Evolutionary conservation across 1,284 basidiomycete species (phyloP), one percentile per base, ranked within the genome.

Genomic region (Ustilago shanxiensis): DNA sequence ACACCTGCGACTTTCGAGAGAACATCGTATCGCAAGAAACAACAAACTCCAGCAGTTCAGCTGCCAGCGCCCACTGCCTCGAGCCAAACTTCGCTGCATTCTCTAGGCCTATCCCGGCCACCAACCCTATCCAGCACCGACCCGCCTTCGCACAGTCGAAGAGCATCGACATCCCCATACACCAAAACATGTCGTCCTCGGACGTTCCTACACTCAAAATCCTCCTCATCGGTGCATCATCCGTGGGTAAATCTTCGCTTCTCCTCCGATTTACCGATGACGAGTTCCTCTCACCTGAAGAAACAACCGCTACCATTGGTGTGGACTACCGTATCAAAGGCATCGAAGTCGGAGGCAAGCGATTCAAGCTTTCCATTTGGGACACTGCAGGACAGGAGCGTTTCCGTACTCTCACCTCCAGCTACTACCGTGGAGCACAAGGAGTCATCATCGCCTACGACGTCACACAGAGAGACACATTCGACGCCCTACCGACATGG

Each of bases 391-490:
- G 83, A 8, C 79, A 83, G 61, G 85, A 86, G 52, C 79, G 85
- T 14, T 85, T 86, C 86, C 90, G 95, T 31, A 96, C 95, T 3
- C 92, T 97, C 81, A 97, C 95, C 0, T 92, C 92, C 0, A 92
- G 92, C 22, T 97, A 96, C 84, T 97, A 97, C 83, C 90, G 95
- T 45, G 95, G 95, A 5, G 95, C 95, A 31, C 95, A 97, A 83
- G 95, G 95, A 8, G 92, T 98, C 65, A 93, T 99, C 72, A 89
- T 99, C 58, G 95, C 97, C 1, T 99, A 98, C 86, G 95, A 98
- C 86, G 94, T 98, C 20, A 91, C 95, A 3, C 94, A 92, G 79
- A 89, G 94, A 37, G 92, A 93, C 83, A 93, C 95, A 0, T 99
- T 97, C 84, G 95, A 97, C 52, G 93, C 94, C 14, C 90, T 98